Base-by-base conservation (phyloP, 1,284 basidiomycete genomes). In the Ganoderma resinaceum region DNA sequence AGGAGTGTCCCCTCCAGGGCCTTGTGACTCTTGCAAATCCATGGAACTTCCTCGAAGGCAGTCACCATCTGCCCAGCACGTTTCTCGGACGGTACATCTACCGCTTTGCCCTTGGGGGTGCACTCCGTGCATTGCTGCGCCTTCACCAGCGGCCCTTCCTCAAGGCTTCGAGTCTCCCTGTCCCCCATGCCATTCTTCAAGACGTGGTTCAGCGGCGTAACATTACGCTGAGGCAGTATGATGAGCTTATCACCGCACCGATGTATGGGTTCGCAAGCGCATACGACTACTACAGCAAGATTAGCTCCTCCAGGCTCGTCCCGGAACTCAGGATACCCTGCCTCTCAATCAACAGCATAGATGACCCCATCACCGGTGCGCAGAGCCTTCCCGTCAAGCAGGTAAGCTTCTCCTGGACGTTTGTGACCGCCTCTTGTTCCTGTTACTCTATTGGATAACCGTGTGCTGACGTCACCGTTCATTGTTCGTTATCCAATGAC, bases 41-140 rank as follows among this genome's bases (percentile, higher is more conserved):
- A 9, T 78, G 76, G 76, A 72, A 79, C 63, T 78, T 77, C 66
- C 61, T 69, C 23, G 33, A 64, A 16, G 75, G 74, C n/a, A 65
- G 68, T 7, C 37, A 66, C 2, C 69, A 73, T 49, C 70, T 75
- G 14, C 74, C 73, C 40, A 72, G 72, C 52, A 70, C 74, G 0
- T 61, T 74, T 57, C 35, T 72, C 40, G 75, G 73, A 52, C 67
- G 72, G 9, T 63, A 68, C 60, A 55, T 76, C 12, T 78, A 78
- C 61, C 75, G 73, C 26, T 71, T 70, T 42, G 75, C 72, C 18
- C 72, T 77, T 1, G 77, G 77, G 16, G 73, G 70, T 3, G 74
- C 77, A 6, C 66, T 78, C 20, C 74, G 70, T 7, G 55, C 75
- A 9, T 70, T 78, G 5, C 63, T 76, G 16, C 63, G 67, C 11